Percentiles rank a stretch among this genome's conserved stretches.
Evolutionary conservation across 495 filamentous ascomycete genomes (phyloP).

Genomic region (Cenococcum geophilum): DNA sequence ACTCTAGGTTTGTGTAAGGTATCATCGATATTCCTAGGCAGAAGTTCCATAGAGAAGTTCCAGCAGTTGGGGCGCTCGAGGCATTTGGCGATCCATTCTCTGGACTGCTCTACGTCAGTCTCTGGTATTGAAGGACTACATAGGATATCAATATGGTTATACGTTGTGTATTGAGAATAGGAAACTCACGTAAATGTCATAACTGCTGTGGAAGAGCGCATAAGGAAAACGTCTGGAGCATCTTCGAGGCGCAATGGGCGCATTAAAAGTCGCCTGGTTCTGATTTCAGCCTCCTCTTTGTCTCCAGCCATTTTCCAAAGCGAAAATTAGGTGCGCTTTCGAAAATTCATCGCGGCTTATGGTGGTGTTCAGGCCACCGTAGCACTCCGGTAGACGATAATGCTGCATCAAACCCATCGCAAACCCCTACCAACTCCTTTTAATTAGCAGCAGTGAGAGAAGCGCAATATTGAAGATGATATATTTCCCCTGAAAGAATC

Average conservation of each 20-base stretch:
- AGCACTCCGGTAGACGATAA: neutral
- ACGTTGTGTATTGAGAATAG: neutral
- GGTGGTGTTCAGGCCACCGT: neutral
- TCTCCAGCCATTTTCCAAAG: slow-evolving; percentile 9
- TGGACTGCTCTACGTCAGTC: slow-evolving; percentile 13
- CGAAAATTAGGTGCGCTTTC: neutral
- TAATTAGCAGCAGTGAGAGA: no score
- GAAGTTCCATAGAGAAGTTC: slow-evolving; percentile 32
- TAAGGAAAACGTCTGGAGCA: slow-evolving; percentile 20
- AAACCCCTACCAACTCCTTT: no score
- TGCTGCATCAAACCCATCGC: no score
- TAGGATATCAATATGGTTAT: neutral
- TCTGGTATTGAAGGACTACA: slow-evolving; percentile 10
- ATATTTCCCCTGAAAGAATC: no score
- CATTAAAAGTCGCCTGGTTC: slow-evolving; percentile 26
- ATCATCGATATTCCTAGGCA: slow-evolving; percentile 12
- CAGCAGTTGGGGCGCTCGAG: slow-evolving; percentile 18
- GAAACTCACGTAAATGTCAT: neutral
- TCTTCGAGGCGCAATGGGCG: slow-evolving; percentile 25
- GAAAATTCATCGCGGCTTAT: neutral
- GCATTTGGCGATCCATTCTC: slow-evolving; percentile 27
- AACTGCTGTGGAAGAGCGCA: slow-evolving; percentile 18
- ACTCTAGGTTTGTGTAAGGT: slow-evolving; percentile 16
- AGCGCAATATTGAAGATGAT: no score
- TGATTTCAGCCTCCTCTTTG: slow-evolving; percentile 11